Evolutionary conservation across 1,284 basidiomycete genomes (phyloP).

Genomic region (Apiotrichum akiyoshidainum): DNA sequence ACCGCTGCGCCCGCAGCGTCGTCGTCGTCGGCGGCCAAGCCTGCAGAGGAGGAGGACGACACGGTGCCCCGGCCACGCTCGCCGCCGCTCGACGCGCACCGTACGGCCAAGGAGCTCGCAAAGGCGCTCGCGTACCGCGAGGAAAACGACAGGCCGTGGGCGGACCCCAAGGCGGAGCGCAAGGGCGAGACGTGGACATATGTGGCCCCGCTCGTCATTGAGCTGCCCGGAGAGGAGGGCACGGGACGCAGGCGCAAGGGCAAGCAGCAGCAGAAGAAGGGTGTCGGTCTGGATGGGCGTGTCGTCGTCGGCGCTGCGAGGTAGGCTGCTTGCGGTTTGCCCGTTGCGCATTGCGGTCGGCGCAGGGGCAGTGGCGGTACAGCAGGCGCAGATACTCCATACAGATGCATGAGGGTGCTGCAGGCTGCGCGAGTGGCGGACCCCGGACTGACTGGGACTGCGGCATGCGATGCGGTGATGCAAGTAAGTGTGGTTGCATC

Average conservation of each 20-base stretch:
- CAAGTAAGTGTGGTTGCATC: too few relatives aligned
- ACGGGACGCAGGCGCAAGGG: conserved; percentile 27
- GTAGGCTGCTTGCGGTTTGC: too few relatives aligned
- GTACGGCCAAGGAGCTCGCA: conserved; percentile 32
- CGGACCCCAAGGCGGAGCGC: conserved; percentile 32
- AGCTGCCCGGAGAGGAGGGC: conserved; percentile 21
- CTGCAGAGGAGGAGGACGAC: conserved; percentile 9
- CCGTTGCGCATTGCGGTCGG: too few relatives aligned
- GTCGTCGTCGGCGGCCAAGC: conserved; percentile 6
- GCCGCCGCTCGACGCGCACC: conserved; percentile 28
- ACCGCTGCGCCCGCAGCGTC: conserved; percentile 5
- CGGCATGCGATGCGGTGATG: too few relatives aligned
- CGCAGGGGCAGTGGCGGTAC: too few relatives aligned
- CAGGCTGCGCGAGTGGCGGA: too few relatives aligned
- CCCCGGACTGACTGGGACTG: too few relatives aligned
- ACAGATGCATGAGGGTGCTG: too few relatives aligned
- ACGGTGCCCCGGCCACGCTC: conserved; percentile 33
- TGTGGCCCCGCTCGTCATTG: conserved; percentile 7
- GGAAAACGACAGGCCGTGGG: conserved; percentile 43
- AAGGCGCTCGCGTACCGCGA: conserved; percentile 30
- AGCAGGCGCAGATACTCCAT: too few relatives aligned
- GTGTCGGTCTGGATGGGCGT: conserved; percentile 33
- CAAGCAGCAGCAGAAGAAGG: conserved; percentile 21
- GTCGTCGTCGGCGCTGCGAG: conserved; percentile 38
- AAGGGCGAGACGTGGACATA: conserved; percentile 18